Base-by-base conservation (phyloP, 2,329 filamentous ascomycete species). In the Trichoderma atrobrunneum region DNA sequence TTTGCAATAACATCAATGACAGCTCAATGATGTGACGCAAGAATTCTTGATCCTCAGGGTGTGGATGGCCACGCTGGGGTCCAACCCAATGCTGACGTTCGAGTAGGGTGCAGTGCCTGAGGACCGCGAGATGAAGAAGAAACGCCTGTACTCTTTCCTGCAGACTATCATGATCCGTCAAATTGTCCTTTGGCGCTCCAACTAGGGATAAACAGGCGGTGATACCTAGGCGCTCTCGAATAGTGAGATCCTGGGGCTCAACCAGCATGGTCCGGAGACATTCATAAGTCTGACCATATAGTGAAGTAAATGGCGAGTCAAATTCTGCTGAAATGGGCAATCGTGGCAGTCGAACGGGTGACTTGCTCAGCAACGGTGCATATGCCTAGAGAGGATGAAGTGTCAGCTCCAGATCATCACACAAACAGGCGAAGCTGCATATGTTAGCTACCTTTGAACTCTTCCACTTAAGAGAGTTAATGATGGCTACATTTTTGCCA, bases 401-500 rank as follows among this genome's bases (percentile, higher is more conserved):
- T 28, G 34, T 59, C 21, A 70, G 66, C 16, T 32, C 7, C 2
- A 48, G 26, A 24, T n/a, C 48, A 6, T 2, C 39, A 54, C 14
- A 43, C 12, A 60, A 26, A 21, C 12, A 64, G 11, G 11, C 11
- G 7, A 18, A 6, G 30, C 4, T 18, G 1, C 34, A 54, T 24
- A 16, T 10, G 28, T 14, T 12, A 24, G 54, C 10, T 28, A 73
- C 72, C 62, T 73, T 73, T 43, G 72, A 73, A 24, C 72, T 73
- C 57, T 71, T 71, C 61, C 68, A 73, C 18, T 63, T 5, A 21
- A 73, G 26, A 11, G 54, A 51, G 39, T 73, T 73, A 11, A 73
- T 60, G 1, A 73, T 26, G 30, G 65, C 70, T 12, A 72, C 64
- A 54, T 72, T 72, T 39, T 72, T 72, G 0, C 88, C 87, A n/a